These are phyloP conservation scores for Mycena capillaripes DNA, from an alignment of 768 basidiomycete genomes.

Conservation along the genomic window DNA sequence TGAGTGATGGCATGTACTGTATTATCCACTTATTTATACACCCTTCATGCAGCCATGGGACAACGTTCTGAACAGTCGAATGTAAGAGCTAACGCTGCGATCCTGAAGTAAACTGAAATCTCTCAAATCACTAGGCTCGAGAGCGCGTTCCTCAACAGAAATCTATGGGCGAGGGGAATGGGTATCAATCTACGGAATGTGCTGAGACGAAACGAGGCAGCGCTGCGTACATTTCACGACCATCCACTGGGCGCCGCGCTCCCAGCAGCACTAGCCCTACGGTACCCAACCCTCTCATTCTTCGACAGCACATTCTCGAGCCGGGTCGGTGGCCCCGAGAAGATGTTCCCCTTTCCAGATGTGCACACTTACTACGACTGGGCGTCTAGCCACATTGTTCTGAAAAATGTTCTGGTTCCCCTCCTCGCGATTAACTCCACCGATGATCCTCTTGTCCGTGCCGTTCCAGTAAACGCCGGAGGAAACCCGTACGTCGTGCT, in stretches of 20 bases:
- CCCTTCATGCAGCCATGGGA: constrained; percentile 9
- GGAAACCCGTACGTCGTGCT: constrained; percentile 7
- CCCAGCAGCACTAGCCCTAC: background rate
- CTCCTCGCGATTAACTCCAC: constrained; percentile 19
- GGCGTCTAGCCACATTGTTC: constrained; percentile 9
- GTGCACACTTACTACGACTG: constrained; percentile 6
- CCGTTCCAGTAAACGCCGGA: background rate
- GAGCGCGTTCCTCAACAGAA: background rate
- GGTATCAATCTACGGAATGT: background rate
- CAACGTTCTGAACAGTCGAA: constrained; percentile 10
- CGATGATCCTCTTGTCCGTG: constrained; percentile 11
- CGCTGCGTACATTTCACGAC: constrained; percentile 3
- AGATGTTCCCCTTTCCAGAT: constrained; percentile 7
- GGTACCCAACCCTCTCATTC: constrained; percentile 1
- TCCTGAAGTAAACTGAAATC: background rate
- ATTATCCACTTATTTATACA: background rate
- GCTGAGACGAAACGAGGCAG: background rate
- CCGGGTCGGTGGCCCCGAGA: constrained; percentile 11
- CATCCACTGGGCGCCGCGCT: constrained; percentile 3
- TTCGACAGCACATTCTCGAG: constrained; percentile 15
- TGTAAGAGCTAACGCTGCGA: background rate
- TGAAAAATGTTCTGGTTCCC: constrained; percentile 3
- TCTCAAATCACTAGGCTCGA: background rate
- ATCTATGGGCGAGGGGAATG: constrained; percentile 18
- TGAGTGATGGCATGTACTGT: background rate